Evolutionary conservation across 371 early-diverging fungal species (phyloP), one percentile per base, ranked within the genome.

Genomic region (Dipsacomyces acuminosporus): DNA sequence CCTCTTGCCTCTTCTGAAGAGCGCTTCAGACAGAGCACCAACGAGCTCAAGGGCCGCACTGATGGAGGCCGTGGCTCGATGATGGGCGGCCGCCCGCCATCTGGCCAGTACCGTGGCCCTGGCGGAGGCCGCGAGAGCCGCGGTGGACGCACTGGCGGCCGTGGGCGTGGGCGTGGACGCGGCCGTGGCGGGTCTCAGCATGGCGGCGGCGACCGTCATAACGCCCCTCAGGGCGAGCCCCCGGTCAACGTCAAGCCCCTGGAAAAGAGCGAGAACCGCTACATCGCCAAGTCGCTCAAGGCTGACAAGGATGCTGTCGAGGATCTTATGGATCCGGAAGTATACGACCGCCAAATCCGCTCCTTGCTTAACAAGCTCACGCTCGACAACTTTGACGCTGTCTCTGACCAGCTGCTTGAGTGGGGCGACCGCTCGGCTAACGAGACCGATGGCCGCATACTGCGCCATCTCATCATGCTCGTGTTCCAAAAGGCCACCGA

Each of bases 401-500:
- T 96, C 25, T 83, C 91, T 3, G 77, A 75, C 49, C 87, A 96
- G 75, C 87, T 98, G 51, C 67, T 89, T 55, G 81, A 81, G n/a
- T 80, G 84, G 66, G 90, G 86, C 33, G 73, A 82, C 49, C 67
- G 83, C 67, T 85, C 87, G 11, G 71, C 69, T 55, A 78, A 81
- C 54, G 88, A 87, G 73, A 72, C 71, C 1, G 79, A 85, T 57
- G 88, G 88, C 34, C 69, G 76, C 18, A 82, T 89, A 2, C 73
- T 97, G 46, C 78, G 79, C 54, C 82, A 80, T 48, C 85, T 95
- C 41, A 89, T 96, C 59, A 78, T 78, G 47, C 78, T 87, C 21
- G 84, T 92, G 45, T 96, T 93, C 61, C 90, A 94, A 33, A 96
- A 98, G 78, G 96, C 98, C 5, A 81, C 90, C 46, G 95, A 94